Evolutionary conservation across 768 basidiomycete species (phyloP).

Genomic region (Suillus luteus): DNA sequence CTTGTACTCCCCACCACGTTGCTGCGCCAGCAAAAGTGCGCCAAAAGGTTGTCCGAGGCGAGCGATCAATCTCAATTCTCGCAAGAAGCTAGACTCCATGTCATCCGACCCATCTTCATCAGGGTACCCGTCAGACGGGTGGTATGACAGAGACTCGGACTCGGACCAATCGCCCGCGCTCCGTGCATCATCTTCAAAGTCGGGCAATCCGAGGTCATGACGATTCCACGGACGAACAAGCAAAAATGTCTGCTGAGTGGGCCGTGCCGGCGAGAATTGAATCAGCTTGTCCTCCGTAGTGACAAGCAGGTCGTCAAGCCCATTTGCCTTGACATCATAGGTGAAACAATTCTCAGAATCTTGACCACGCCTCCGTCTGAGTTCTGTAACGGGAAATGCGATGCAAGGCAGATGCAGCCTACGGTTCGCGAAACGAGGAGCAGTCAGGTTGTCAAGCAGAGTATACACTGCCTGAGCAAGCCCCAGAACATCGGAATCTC

Average conservation of each 20-base stretch:
- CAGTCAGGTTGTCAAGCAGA: neutral
- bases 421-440: neutral
- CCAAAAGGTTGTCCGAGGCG: neutral
- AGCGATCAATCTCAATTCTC: neutral
- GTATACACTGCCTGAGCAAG: neutral
- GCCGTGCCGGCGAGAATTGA: neutral
- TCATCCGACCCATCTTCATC: neutral
- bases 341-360: neutral
- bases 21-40: neutral
- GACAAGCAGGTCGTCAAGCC: neutral
- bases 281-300: neutral
- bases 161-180: neutral
- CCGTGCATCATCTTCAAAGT: neutral
- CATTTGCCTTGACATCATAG: neutral
- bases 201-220: neutral
- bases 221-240: neutral
- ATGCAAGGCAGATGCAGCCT: neutral
- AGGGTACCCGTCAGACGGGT: neutral
- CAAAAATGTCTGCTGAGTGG: neutral
- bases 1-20: neutral
- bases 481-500: neutral
- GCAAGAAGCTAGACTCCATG: neutral
- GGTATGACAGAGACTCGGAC: neutral
- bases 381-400: neutral
- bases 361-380: neutral